Evolutionary conservation across 768 basidiomycete species (phyloP), one percentile per base, ranked within the genome.

Genomic region (Trametes coccinea): DNA sequence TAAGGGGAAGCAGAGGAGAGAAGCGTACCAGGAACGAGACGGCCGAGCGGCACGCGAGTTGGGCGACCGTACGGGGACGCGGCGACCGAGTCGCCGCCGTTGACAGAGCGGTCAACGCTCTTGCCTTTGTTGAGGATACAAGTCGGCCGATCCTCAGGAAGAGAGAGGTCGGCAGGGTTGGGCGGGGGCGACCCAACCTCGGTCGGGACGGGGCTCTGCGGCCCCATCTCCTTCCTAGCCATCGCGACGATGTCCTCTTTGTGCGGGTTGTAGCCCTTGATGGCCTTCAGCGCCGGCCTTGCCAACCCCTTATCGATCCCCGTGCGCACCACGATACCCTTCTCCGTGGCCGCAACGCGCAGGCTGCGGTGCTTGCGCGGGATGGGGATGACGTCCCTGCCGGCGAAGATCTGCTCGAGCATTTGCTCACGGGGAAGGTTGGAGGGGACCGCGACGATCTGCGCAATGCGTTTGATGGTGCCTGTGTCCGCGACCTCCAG

Each of bases 81-180:
- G 5, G 29, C 59, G n/a, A 33, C 53, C 6, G 52, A 22, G 13
- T 45, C 37, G 11, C 17, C 16, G 3, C 17, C 29, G 27, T n/a
- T 16, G 11, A n/a, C 17, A n/a, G 45, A 14, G 37, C 37, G 52
- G 27, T 53, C 52, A 2, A 60, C 44, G 9, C 53, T 46, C 53
- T 60, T 60, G 10, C 53, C 59, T 46, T 60, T 60, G 17, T 48
- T 30, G 16, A 17, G 17, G 29, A 17, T 14, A 39, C 52, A 17
- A 31, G 5, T 14, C 34, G 10, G 29, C 4, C 45, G 45, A n/a
- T 27, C 17, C 30, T 27, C 41, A 9, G 9, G 30, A 5, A 8
- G 16, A 13, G 30, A 3, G n/a, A 39, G 8, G 33, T n/a, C 2
- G 17, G 52, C n/a, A 13, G 34, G n/a, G 17, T 11, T 16, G 14